phyloP scores from a whole-genome alignment of 495 filamentous ascomycete genomes.

The Trypethelium eluteriae region DNA sequence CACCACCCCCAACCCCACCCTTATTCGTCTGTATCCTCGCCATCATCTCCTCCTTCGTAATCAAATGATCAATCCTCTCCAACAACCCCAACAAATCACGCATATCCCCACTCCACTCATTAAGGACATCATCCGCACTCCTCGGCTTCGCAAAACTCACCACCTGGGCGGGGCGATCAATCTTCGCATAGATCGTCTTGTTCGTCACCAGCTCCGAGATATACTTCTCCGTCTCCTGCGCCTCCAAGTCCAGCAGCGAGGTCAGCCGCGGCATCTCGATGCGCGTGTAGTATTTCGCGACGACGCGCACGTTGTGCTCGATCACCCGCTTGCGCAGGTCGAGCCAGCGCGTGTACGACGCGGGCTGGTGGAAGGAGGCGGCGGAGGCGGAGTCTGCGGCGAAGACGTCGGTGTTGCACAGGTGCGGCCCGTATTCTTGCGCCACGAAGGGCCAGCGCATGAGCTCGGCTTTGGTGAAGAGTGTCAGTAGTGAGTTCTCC shows the following conservation, averaged over 20 bases:
- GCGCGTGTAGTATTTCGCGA: constrained; percentile 97
- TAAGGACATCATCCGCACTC: constrained; percentile 93
- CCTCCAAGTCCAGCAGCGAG: constrained; percentile 78
- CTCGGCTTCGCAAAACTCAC: constrained; percentile 90
- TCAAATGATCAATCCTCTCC: constrained; percentile 94
- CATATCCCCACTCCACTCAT: constrained; percentile 99
- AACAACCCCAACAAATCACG: constrained; percentile 86
- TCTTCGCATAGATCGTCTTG: constrained; percentile 96
- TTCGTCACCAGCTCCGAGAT: constrained; percentile 89
- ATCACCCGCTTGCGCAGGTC: constrained; percentile 96
- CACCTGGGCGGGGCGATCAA: constrained; percentile 84
- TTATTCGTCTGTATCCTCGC: constrained; percentile 76
- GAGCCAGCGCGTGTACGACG: constrained; percentile 67
- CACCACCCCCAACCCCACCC: constrained; percentile 33
- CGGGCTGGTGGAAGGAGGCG: constrained; percentile 55
- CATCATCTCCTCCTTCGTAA: constrained; percentile 99
- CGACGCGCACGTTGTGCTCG: constrained; percentile 95
- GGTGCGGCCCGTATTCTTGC: constrained; percentile 74
- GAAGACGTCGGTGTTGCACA: constrained; percentile 90
- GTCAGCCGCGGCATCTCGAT: constrained; percentile 85
- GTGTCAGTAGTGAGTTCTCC: constrained; percentile 74
- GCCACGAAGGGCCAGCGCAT: constrained; percentile 97
- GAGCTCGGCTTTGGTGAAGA: constrained; percentile 90
- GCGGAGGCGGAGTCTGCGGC: constrained; percentile 38
- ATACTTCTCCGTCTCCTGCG: constrained; percentile 96